Evolutionary conservation across 2,329 filamentous ascomycete species (phyloP).

Genomic region (Pseudogymnoascus pannorum): DNA sequence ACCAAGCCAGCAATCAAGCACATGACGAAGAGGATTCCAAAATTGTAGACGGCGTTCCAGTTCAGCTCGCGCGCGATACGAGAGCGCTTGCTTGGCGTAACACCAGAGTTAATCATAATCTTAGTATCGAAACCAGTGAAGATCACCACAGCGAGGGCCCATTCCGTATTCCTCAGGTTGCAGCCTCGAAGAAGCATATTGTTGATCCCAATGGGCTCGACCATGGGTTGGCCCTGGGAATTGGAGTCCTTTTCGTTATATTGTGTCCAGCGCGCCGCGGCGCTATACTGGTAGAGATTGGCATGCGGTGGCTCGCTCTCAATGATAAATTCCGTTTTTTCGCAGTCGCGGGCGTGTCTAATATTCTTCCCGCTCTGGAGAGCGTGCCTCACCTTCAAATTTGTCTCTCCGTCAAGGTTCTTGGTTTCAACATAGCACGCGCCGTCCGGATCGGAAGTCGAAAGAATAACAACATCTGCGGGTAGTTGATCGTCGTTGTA

Average conservation of each 20-base stretch:
- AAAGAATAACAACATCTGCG: slow-evolving; percentile 84
- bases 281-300: slow-evolving; percentile 93
- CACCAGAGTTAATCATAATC: slow-evolving; percentile 97
- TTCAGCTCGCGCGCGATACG: slow-evolving; percentile 90
- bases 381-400: slow-evolving; percentile 88
- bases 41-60: slow-evolving; percentile 97
- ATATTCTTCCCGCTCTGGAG: slow-evolving; percentile 76
- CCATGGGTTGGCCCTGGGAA: slow-evolving; percentile 67
- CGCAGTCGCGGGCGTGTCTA: slow-evolving; percentile 86
- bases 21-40: slow-evolving; percentile 80
- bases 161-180: slow-evolving; percentile 91
- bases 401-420: slow-evolving; percentile 95
- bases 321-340: slow-evolving; percentile 79
- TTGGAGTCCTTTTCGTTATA: slow-evolving; percentile 55
- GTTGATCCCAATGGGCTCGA: slow-evolving; percentile 88
- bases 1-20: slow-evolving; percentile 80
- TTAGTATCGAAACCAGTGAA: slow-evolving; percentile 97
- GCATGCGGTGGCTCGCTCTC: slow-evolving; percentile 88
- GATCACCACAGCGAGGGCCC: slow-evolving; percentile 84
- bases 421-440: slow-evolving; percentile 98
- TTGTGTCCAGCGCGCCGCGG: slow-evolving; percentile 81
- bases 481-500: slow-evolving; percentile 96
- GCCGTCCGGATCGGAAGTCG: slow-evolving; percentile 88
- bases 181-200: slow-evolving; percentile 90
- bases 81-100: slow-evolving; percentile 88